phyloP scores from a whole-genome alignment of 2,329 filamentous ascomycete species.

The Purpureocillium lavendulum region DNA sequence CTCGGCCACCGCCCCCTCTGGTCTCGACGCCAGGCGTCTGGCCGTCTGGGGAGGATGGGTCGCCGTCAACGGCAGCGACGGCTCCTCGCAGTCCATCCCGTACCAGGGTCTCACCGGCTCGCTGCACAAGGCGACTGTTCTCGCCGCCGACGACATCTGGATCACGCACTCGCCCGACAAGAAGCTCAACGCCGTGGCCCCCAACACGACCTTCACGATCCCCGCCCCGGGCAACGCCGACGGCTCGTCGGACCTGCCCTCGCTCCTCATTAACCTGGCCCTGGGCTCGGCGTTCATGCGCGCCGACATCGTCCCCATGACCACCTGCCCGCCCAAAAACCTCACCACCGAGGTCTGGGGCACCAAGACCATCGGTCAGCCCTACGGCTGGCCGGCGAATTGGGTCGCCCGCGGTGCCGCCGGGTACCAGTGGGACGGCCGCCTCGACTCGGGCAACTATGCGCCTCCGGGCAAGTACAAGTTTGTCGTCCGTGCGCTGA shows the following conservation, averaged over 20 bases:
- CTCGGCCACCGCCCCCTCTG: constrained; percentile 29
- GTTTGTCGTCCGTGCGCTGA: constrained; percentile 38
- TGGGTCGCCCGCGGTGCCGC: constrained; percentile 17
- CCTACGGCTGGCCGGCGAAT: constrained; percentile 31
- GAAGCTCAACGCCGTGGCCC: constrained; percentile 13
- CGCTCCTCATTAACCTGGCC: constrained; percentile 29
- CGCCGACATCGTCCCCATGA: constrained; percentile 34
- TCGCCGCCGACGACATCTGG: constrained; percentile 16
- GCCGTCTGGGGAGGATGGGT: constrained; percentile 35
- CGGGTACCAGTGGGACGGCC: constrained; percentile 33
- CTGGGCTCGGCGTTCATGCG: constrained; percentile 37
- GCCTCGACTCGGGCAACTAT: constrained; percentile 35
- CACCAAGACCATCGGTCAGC: constrained; percentile 31
- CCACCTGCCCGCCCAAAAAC: constrained; percentile 16
- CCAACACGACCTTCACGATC: constrained; percentile 31
- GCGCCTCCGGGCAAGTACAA: constrained; percentile 41
- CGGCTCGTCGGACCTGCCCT: constrained; percentile 24
- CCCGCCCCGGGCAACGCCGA: constrained; percentile 29
- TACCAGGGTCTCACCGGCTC: constrained; percentile 32
- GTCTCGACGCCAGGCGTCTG: constrained; percentile 24
- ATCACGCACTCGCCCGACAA: constrained; percentile 24
- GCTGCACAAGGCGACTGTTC: constrained; percentile 18
- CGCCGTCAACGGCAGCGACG: constrained; percentile 30
- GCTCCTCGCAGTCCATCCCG: constrained; percentile 26
- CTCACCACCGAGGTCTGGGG: constrained; percentile 24